Evolutionary conservation across 2,329 filamentous ascomycete genomes (phyloP).

Genomic region (Mariannaea sp.): DNA sequence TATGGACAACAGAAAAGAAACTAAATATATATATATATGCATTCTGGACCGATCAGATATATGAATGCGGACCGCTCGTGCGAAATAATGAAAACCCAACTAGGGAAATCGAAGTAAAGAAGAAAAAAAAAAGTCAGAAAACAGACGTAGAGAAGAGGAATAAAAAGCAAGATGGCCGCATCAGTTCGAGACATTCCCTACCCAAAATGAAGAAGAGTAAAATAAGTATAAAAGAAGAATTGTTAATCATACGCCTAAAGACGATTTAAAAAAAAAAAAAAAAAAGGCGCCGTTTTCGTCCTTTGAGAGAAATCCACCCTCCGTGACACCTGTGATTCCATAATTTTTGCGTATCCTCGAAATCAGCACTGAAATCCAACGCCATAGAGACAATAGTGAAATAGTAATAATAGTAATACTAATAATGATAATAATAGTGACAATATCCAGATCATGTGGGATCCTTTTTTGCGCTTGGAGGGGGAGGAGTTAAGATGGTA

Average conservation of each 20-base stretch:
- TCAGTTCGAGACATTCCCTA: background rate
- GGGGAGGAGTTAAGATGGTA: too few species aligned
- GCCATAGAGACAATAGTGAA: background rate
- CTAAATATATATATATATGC: constrained; percentile 19
- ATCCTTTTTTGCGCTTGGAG: too few species aligned
- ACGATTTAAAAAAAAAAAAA: too few species aligned
- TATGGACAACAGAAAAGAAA: constrained; percentile 1
- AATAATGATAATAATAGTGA: background rate
- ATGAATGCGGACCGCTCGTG: constrained; percentile 1
- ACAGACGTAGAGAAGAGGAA: background rate
- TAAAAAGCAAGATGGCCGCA: constrained; percentile 1
- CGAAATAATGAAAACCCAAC: background rate
- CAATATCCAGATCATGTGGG: background rate
- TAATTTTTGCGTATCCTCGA: too few species aligned
- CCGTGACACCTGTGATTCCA: too few species aligned
- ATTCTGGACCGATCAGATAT: background rate
- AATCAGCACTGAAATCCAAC: constrained; percentile 11
- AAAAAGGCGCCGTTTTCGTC: too few species aligned
- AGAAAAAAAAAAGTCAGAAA: background rate
- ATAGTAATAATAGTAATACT: background rate
- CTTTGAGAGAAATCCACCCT: too few species aligned
- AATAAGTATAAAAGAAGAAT: background rate
- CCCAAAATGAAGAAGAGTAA: background rate
- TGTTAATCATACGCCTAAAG: too few species aligned
- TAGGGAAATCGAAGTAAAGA: constrained; percentile 5